phyloP scores from a whole-genome alignment of 2,329 filamentous ascomycete species.

The Trichophaea hybrida region DNA sequence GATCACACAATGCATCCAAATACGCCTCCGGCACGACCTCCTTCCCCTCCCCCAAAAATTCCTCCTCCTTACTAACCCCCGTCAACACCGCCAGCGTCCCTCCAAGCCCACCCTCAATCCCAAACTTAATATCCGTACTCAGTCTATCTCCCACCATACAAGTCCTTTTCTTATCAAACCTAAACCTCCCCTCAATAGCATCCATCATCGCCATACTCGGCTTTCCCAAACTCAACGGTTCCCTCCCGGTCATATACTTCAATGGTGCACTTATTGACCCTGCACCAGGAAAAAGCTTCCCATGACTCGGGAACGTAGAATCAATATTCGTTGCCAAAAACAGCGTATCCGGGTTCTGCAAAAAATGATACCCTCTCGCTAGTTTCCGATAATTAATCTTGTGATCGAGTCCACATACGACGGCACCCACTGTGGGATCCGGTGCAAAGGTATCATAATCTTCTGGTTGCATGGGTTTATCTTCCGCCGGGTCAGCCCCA shows the following conservation, averaged over 20 bases:
- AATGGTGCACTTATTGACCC: constrained; percentile 69
- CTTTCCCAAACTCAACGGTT: constrained; percentile 74
- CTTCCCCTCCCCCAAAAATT: constrained; percentile 51
- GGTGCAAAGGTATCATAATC: constrained; percentile 69
- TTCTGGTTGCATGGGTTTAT: constrained; percentile 38
- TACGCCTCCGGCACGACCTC: constrained; percentile 67
- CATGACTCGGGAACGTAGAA: constrained; percentile 69
- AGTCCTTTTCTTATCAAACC: constrained; percentile 65
- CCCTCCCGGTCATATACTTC: constrained; percentile 52
- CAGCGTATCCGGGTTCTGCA: constrained; percentile 57
- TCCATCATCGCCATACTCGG: constrained; percentile 99
- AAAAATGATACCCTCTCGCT: constrained; percentile 69
- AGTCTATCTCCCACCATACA: constrained; percentile 94
- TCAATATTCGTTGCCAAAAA: constrained; percentile 93
- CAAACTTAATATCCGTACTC: constrained; percentile 93
- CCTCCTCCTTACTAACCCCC: constrained; percentile 71
- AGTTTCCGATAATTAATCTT: constrained; percentile 93
- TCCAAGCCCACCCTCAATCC: constrained; percentile 75
- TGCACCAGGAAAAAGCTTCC: constrained; percentile 79
- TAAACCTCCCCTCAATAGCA: constrained; percentile 89
- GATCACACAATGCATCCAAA: constrained; percentile 68
- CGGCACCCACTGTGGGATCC: constrained; percentile 68
- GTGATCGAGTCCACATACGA: constrained; percentile 82
- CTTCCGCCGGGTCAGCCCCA: constrained; percentile 51
- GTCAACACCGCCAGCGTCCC: constrained; percentile 85